Conservation (phyloP, 2,329 filamentous ascomycete genomes). For the Pyrenophora tritici-repentis region DNA sequence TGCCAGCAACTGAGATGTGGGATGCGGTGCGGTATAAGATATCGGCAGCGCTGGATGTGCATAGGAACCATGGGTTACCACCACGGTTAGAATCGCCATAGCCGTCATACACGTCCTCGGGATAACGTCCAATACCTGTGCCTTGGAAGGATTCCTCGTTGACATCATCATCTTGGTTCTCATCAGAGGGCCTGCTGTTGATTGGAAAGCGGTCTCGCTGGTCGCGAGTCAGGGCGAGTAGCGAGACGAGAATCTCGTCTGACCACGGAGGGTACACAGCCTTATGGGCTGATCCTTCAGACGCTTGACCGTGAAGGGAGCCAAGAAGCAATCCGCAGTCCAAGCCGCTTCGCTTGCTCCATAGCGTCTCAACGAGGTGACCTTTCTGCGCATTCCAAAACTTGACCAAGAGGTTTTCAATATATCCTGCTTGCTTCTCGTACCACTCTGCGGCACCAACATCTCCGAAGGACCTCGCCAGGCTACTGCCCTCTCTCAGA, state of each 20-base stretch:
- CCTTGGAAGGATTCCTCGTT: slow-evolving; percentile 30
- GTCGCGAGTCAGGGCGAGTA: slow-evolving; percentile 43
- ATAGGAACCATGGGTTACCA: slow-evolving; percentile 53
- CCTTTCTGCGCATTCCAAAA: slow-evolving; percentile 48
- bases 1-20: slow-evolving; percentile 32
- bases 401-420: slow-evolving; percentile 40
- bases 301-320: slow-evolving; percentile 42
- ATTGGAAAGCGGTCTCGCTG: slow-evolving; percentile 47
- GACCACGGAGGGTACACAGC: slow-evolving; percentile 43
- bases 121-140: slow-evolving; percentile 50
- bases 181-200: slow-evolving; percentile 33
- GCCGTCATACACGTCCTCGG: slow-evolving; percentile 51
- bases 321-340: slow-evolving; percentile 49
- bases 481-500: slow-evolving; percentile 41
- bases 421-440: slow-evolving; percentile 40
- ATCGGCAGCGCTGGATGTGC: slow-evolving; percentile 49
- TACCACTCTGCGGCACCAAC: slow-evolving; percentile 49
- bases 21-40: slow-evolving; percentile 47
- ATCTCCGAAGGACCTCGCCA: slow-evolving; percentile 44
- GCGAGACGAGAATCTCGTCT: slow-evolving; percentile 46
- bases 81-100: slow-evolving; percentile 35
- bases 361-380: slow-evolving; percentile 46
- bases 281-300: slow-evolving; percentile 19
- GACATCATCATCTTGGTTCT: slow-evolving; percentile 14
- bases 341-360: slow-evolving; percentile 41